Conservation (phyloP, 163 green algal genomes). For the Prototheca wickerhamii region DNA sequence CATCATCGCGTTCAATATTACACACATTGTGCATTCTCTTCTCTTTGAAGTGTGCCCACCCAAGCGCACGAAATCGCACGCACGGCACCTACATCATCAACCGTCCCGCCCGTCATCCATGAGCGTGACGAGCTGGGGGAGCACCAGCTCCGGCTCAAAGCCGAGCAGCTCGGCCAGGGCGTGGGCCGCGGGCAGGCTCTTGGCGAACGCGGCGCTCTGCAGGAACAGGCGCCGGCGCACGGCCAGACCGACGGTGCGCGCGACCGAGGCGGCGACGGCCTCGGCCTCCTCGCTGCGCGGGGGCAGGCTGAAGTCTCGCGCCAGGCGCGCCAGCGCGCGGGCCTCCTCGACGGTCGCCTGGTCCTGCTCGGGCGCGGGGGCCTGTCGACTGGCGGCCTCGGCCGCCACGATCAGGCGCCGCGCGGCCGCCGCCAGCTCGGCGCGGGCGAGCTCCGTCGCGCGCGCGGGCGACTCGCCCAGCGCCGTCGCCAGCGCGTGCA, state of each 20-base stretch:
- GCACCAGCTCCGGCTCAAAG: slow-evolving; percentile 39
- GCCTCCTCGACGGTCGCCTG: slow-evolving; percentile 13
- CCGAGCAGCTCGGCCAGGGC: slow-evolving; percentile 41
- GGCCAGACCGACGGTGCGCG: slow-evolving; percentile 12
- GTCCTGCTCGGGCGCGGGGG: slow-evolving; percentile 10
- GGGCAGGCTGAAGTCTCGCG: slow-evolving; percentile 29
- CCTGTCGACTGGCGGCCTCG: slow-evolving; percentile 16
- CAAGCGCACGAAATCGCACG: not conserved
- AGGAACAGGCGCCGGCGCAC: slow-evolving; percentile 22
- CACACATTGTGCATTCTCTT: no score
- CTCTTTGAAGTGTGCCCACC: not conserved
- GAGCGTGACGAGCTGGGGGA: slow-evolving; percentile 20
- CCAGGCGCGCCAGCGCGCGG: slow-evolving; percentile 6
- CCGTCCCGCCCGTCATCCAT: not conserved
- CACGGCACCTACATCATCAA: not conserved
- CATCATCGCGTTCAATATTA: no score
- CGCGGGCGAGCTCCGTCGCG: slow-evolving; percentile 23
- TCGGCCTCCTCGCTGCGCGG: slow-evolving; percentile 25
- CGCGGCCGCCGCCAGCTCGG: slow-evolving; percentile 21
- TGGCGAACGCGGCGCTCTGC: slow-evolving; percentile 14
- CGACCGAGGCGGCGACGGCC: slow-evolving; percentile 25
- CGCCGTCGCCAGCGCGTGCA: slow-evolving; percentile 29
- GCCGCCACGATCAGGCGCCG: slow-evolving; percentile 25
- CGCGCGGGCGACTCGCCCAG: slow-evolving; percentile 25
- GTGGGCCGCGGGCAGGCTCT: slow-evolving; percentile 20